Base-by-base conservation (phyloP, 2,329 filamentous ascomycete species). In the Exophiala sp. region DNA sequence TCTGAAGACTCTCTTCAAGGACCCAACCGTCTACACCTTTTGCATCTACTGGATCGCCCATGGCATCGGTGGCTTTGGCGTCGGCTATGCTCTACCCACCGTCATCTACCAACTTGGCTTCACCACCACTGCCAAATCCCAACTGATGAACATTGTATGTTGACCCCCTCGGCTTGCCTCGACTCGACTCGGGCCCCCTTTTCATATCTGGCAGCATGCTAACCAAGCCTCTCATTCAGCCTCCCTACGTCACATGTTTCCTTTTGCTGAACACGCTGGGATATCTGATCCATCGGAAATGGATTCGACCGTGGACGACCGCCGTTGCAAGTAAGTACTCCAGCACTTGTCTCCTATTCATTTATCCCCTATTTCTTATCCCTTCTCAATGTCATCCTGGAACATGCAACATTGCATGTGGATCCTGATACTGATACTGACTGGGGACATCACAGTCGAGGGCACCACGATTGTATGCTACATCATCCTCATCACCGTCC, bases 81-180 rank as follows among this genome's bases (percentile, higher is more conserved):
- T 71, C 4, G 56, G 59, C 6, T 71, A 68, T 51, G 68, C 66
- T 3, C 50, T 72, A 44, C 69, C 70, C 1, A 71, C 70, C 1
- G 69, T 72, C 4, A 69, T 72, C 19, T 71, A 72, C 37, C 60
- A 72, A 45, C 61, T 73, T 2, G 70, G 69, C 1, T 70, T 72
- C 43, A 70, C 69, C 0, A 65, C 63, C 1, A 72, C 69, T 1
- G 65, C 70, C 1, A 63, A 66, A 13, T 70, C 70, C 6, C 69
- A 72, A 57, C 52, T 71, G 45, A 71, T 72, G 69, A 72, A 70
- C 35, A 71, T 72, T 70, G 67, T 67, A 62, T 68, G 68, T 68
- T 68, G 11, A 45, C 9, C 5, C 3, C 23, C 16, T 47, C 27
- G 23, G 18, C 14, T 5, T 38, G 7, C 11, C 19, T 34, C 19